These are phyloP conservation scores for Curvularia sp. DNA, from an alignment of 2,329 filamentous ascomycete genomes.

Conservation along the genomic window DNA sequence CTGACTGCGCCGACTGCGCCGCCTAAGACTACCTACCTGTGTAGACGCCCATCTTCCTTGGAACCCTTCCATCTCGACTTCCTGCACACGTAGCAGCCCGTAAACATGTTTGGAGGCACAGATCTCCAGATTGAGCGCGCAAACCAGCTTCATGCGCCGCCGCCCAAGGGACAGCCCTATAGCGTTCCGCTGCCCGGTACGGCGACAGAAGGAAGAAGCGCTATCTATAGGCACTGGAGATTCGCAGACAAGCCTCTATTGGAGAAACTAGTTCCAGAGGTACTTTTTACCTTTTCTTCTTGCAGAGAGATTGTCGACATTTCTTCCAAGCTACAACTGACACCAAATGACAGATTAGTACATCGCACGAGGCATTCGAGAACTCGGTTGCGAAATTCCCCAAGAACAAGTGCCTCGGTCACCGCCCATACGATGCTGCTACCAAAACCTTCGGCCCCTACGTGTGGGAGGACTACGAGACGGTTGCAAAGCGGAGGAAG, in stretches of 20 bases:
- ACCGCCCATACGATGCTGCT: slow-evolving; percentile 76
- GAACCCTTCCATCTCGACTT: not conserved
- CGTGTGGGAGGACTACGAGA: slow-evolving; percentile 81
- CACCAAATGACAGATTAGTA: slow-evolving; percentile 60
- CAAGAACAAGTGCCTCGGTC: slow-evolving; percentile 77
- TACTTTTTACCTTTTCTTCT: not conserved
- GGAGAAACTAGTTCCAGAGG: slow-evolving; percentile 62
- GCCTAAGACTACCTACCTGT: not conserved
- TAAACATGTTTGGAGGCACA: slow-evolving; percentile 41
- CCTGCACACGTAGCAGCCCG: not conserved
- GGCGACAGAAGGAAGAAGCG: slow-evolving; percentile 73
- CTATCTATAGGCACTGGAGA: slow-evolving; percentile 84
- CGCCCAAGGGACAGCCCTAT: slow-evolving; percentile 78
- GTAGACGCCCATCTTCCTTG: not conserved
- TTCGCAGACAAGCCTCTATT: slow-evolving; percentile 70
- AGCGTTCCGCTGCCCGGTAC: slow-evolving; percentile 79
- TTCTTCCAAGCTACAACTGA: not conserved
- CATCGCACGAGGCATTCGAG: slow-evolving; percentile 84
- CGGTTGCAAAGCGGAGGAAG: slow-evolving; percentile 78
- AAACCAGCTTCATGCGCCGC: slow-evolving; percentile 64
- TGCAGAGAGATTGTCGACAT: not conserved
- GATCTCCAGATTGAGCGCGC: slow-evolving; percentile 45
- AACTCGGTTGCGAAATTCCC: slow-evolving; percentile 65
- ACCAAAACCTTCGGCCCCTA: slow-evolving; percentile 79
- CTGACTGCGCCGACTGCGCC: not conserved